A percentile compares a stretch with the other conserved stretches of the same genome.
These are phyloP conservation scores for Penicillium sp. DNA, from an alignment of 2,329 filamentous ascomycete species.

Conservation along the genomic window DNA sequence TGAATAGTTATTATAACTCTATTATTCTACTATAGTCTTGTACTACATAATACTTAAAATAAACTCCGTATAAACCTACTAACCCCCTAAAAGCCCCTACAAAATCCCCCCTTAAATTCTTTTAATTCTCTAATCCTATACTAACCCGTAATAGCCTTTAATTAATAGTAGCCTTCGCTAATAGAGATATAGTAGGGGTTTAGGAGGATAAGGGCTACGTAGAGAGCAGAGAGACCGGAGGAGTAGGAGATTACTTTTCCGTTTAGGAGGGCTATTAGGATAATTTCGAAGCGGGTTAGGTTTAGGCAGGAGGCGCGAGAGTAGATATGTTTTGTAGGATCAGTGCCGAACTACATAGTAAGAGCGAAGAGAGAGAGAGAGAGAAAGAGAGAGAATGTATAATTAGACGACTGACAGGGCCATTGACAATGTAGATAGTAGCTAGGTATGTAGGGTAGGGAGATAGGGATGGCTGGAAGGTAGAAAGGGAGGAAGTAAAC, in stretches of 20 bases:
- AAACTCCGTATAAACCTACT: slow-evolving; percentile 22
- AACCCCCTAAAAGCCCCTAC: slow-evolving; percentile 68
- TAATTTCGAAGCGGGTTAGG: slow-evolving; percentile 80
- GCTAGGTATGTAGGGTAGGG: slow-evolving; percentile 2
- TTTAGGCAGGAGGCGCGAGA: slow-evolving; percentile 81
- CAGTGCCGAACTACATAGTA: slow-evolving; percentile 28
- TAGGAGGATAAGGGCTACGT: slow-evolving; percentile 81
- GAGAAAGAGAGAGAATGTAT: background rate
- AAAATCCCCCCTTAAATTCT: slow-evolving; percentile 81
- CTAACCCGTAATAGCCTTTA: slow-evolving; percentile 77
- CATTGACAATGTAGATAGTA: slow-evolving; percentile 9
- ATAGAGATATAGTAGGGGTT: slow-evolving; percentile 86
- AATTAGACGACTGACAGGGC: slow-evolving; percentile 2
- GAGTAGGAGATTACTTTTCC: slow-evolving; percentile 74
- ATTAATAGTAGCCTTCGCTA: slow-evolving; percentile 77
- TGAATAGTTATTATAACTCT: no score
- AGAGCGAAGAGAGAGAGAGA: background rate
- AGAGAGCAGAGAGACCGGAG: slow-evolving; percentile 86
- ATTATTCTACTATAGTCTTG: background rate
- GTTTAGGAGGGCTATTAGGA: slow-evolving; percentile 75
- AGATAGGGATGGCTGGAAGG: background rate
- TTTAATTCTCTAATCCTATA: slow-evolving; percentile 83
- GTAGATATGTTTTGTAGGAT: slow-evolving; percentile 70
- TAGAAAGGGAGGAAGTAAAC: background rate
- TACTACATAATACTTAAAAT: background rate